phyloP scores from a whole-genome alignment of 495 filamentous ascomycete species.

The Astrothelium macrocarpum region DNA sequence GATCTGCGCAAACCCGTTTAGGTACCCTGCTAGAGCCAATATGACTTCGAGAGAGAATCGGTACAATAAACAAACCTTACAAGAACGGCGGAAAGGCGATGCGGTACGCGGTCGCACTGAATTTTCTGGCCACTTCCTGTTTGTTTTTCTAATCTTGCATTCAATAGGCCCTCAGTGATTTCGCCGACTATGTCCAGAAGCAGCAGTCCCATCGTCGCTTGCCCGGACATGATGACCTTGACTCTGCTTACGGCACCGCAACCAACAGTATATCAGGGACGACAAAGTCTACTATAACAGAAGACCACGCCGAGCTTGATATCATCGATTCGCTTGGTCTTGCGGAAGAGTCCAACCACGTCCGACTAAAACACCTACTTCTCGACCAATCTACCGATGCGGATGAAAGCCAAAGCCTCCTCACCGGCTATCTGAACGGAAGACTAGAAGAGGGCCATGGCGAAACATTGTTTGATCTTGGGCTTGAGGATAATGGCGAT shows the following conservation, averaged over 20 bases:
- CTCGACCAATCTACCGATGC: conserved; percentile 51
- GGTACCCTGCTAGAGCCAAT: background rate
- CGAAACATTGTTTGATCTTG: conserved; percentile 85
- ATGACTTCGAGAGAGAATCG: background rate
- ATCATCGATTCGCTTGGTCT: conserved; percentile 83
- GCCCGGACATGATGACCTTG: conserved; percentile 30
- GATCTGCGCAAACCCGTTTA: conserved; percentile 6
- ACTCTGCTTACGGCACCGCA: conserved; percentile 26
- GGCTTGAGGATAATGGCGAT: conserved; percentile 85
- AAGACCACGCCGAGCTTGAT: conserved; percentile 84
- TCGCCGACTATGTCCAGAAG: conserved; percentile 94
- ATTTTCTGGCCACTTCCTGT: background rate
- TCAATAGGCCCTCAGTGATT: conserved; percentile 81
- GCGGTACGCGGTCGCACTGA: background rate
- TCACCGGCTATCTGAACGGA: conserved; percentile 51
- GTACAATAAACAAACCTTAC: background rate
- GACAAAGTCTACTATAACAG: conserved; percentile 35
- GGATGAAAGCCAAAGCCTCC: conserved; percentile 49
- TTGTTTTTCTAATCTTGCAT: background rate
- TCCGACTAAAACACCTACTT: conserved; percentile 67
- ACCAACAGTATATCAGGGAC: conserved; percentile 25
- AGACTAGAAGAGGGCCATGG: conserved; percentile 79
- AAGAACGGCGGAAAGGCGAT: conserved; percentile 1
- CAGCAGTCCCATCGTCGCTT: conserved; percentile 59
- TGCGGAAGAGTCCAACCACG: conserved; percentile 58